Evolutionary conservation across 495 filamentous ascomycete species (phyloP), one percentile per base, ranked within the genome.

Genomic region (Trypethelium eluteriae): DNA sequence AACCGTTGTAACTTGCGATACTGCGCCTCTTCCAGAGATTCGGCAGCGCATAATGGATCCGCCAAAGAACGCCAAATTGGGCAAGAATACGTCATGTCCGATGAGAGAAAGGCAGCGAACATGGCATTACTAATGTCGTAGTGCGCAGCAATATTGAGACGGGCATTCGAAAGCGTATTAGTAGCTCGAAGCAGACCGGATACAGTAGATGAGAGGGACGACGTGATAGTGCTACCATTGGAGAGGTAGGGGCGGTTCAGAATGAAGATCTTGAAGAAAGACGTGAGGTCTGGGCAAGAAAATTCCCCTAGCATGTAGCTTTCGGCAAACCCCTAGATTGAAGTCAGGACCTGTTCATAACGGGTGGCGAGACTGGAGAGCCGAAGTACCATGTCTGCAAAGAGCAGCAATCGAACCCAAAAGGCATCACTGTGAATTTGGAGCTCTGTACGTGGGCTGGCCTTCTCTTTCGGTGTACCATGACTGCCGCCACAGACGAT

Each of bases 31-130:
- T 88, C 79, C 0, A 89, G 77, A 7, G 77, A 79, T 68, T 90
- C 85, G 53, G 79, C 74, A 2, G 69, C 64, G 59, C 72, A 68
- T 57, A 71, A 66, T 11, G 75, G 64, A 63, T 75, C 46, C 56
- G 77, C 72, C 67, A 70, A 67, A 2, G 76, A 74, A 36, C 77
- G 77, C 86, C 87, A 90, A 62, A 90, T 87, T 0, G 87, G 85
- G 69, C 88, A 89, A 2, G 86, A 89, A 70, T 90, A 91, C 11
- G 88, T 90, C 86, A 91, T 89, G 68, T 90, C 88, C 3, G 80
- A 75, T 0, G 87, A 89, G 35, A 91, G 78, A 64, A 90, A 90
- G 2, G 87, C 84, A 7, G 85, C 81, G 68, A 91, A 90, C 80
- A 90, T 86, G 35, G 83, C 81, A 73, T 91, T 90, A 69, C 84